Base-by-base conservation (phyloP, 2,329 filamentous ascomycete species). In the Ramularia endophylla region DNA sequence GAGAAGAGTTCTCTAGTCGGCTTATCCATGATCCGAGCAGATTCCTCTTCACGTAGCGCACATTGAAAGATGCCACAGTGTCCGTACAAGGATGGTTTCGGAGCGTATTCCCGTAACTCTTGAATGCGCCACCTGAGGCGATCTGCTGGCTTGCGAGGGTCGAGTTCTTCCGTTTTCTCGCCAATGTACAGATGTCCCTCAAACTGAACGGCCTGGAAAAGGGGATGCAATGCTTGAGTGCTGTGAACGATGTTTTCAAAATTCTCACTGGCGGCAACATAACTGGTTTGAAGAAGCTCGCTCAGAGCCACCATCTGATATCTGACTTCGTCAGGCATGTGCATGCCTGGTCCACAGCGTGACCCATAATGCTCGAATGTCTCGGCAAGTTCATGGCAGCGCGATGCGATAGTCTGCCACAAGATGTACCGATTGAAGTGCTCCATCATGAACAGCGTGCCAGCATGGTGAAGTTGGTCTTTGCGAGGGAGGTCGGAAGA, bases 381-480 rank as follows among this genome's bases (percentile, higher is more conserved):
- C 22, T 25, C 22, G 11, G 22, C 22, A 25, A 31, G 28, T n/a
- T 12, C 19, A 11, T 32, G 16, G 8, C 27, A 39, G 4, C 5
- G 27, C 12, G 17, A n/a, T 5, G 22, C 8, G 11, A 44, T 19
- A 2, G 20, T 27, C 19, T 44, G 34, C 42, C 42, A 44, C n/a
- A 41, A 22, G 8, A 33, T n/a, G n/a, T 37, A 40, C 0, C 33
- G 42, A 2, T 0, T 27, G 15, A 37, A 15, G 5, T 37, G 15
- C 19, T 37, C 42, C 4, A 18, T 8, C n/a, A 38, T 11, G 3
- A 44, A 8, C 9, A 28, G 19, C 3, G 19, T 5, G 5, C 31
- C 27, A 3, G 32, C 31, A 3, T 13, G 3, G 12, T 12, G 5
- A 5, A 19, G n/a, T 9, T 27, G 19, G 5, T 25, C 7, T 5